Evolutionary conservation across 495 filamentous ascomycete genomes (phyloP).

Genomic region (Tuber melanosporum): DNA sequence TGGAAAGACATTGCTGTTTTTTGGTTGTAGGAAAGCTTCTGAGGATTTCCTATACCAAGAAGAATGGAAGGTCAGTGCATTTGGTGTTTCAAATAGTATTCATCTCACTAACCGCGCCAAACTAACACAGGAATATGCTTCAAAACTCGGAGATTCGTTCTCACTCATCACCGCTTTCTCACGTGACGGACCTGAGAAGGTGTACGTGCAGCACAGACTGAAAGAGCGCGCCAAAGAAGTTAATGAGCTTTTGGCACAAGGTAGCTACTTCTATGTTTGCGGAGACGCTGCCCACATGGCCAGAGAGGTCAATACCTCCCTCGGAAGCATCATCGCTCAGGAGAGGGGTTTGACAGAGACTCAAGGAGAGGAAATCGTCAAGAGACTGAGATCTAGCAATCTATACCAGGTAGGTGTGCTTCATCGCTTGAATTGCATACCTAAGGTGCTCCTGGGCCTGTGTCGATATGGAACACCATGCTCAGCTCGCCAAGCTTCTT

Average conservation of each 20-base stretch:
- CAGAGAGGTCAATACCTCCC: constrained; percentile 80
- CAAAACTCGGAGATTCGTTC: constrained; percentile 77
- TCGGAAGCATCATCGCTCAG: constrained; percentile 76
- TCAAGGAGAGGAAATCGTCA: constrained; percentile 92
- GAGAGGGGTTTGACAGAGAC: constrained; percentile 71
- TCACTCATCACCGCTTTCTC: constrained; percentile 90
- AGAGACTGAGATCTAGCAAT: constrained; percentile 84
- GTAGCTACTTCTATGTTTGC: constrained; percentile 95
- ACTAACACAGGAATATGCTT: constrained; percentile 62
- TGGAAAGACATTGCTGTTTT: constrained; percentile 87
- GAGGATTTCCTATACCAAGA: constrained; percentile 92
- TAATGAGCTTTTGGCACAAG: constrained; percentile 81
- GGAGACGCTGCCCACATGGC: constrained; percentile 99
- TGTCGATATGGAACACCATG: not conserved
- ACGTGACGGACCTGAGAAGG: constrained; percentile 72
- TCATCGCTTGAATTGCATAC: constrained; percentile 1
- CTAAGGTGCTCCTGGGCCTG: not conserved
- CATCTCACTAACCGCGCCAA: constrained; percentile 17
- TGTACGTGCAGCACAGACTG: constrained; percentile 94
- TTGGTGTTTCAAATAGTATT: constrained; percentile 9
- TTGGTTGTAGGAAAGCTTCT: constrained; percentile 73
- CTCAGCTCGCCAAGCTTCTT: constrained; percentile 2
- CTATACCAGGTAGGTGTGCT: constrained; percentile 69
- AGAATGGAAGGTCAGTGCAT: constrained; percentile 78
- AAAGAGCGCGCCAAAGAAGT: constrained; percentile 74